phyloP scores from a whole-genome alignment of 306 rosid species.

The cucumber (Cucumis sativus) region DNA sequence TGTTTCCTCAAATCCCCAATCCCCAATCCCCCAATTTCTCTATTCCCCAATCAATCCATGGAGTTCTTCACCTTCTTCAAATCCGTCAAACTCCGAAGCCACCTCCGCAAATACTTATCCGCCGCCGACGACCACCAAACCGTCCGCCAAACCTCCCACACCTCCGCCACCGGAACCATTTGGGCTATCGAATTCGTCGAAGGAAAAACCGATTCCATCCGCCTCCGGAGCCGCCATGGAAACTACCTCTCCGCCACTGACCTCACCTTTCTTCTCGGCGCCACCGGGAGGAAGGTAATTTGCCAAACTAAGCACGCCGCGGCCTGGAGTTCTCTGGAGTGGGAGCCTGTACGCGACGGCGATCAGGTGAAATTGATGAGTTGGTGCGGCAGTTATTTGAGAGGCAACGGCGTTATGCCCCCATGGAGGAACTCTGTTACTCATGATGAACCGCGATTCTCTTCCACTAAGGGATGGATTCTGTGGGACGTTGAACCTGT shows the following conservation, averaged over 20 bases:
- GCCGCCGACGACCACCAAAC: constrained; percentile 75
- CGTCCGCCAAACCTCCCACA: constrained; percentile 44
- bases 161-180: constrained; percentile 39
- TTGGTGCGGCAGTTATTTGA: constrained; percentile 53
- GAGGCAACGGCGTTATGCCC: constrained; percentile 68
- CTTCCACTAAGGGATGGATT: constrained; percentile 69
- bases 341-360: constrained; percentile 71
- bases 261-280: constrained; percentile 49
- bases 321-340: constrained; percentile 47
- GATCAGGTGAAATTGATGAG: constrained; percentile 45
- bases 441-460: constrained; percentile 65
- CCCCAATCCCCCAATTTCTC: background rate
- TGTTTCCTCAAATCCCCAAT: background rate
- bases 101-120: constrained; percentile 48
- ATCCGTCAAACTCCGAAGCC: constrained; percentile 66
- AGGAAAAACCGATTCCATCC: constrained; percentile 40
- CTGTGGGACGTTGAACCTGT: constrained; percentile 50
- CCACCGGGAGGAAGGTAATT: constrained; percentile 61
- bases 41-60: constrained; percentile 15
- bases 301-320: constrained; percentile 35
- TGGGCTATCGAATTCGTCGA: constrained; percentile 58
- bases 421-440: constrained; percentile 93
- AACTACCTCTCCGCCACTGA: constrained; percentile 70
- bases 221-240: constrained; percentile 62
- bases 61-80: constrained; percentile 50